Evolutionary conservation across 192 early-diverging fungal genomes (phyloP), one percentile per base, ranked within the genome.

Genomic region (Backusella mclennaniae): DNA sequence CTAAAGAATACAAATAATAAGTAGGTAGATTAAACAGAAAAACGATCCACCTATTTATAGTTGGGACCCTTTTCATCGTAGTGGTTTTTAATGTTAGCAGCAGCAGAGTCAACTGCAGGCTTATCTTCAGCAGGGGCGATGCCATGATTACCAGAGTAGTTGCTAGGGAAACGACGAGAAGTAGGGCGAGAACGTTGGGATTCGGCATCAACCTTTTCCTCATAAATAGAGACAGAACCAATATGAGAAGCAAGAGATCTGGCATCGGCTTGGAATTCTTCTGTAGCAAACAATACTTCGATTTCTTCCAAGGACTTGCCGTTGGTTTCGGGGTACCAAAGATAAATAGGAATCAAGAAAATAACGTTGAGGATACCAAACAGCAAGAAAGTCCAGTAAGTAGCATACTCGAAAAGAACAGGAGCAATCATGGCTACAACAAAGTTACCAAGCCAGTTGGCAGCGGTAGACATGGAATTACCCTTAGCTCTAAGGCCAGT

Each of bases 371-470:
- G 78, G 33, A 84, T 75, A 33, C 86, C 90, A 74, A 90, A 95
- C 42, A 93, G 80, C 67, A 89, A 53, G 76, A 87, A 88, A 42
- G 90, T 77, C 31, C 85, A 84, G 78, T 83, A 92, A 19, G 84
- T 85, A 44, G 87, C 87, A 38, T 80, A 77, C 59, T 90, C 83
- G 46, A 91, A 85, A 17, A 93, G 78, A 41, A 93, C 89, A 0
- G 93, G 93, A 19, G 88, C 83, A 49, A 91, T 83, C 74, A 90
- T 84, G 14, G 85, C 89, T 7, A 95, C 87, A 67, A 89, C 73
- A 82, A 90, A 90, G 86, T 94, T 95, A 83, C 88, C 90, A 63
- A 92, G 79, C 93, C 93, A 96, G 88, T 96, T 95, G 69, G 93
- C 87, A 23, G 91, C 87, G 11, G 93, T 94, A 19, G 89, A 87